phyloP scores from a whole-genome alignment of 176 grass and related monocot genomes.

The Tillandsia fasciculata region DNA sequence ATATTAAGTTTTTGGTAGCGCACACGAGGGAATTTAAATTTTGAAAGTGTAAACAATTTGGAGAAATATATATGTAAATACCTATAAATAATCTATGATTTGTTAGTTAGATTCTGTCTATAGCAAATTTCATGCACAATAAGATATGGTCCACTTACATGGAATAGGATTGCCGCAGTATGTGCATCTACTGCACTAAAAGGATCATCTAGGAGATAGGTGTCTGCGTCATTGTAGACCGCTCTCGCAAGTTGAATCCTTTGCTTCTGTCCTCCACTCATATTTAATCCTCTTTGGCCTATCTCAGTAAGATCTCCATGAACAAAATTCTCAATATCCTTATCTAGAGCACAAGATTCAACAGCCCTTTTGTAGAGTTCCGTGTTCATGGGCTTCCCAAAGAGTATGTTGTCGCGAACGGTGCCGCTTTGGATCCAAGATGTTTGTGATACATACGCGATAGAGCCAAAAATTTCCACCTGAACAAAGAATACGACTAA shows the following conservation, averaged over 20 bases:
- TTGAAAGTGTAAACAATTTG: no score
- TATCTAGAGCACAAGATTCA: conserved; percentile 55
- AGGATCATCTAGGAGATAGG: conserved; percentile 70
- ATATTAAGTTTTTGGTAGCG: no score
- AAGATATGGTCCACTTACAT: conserved; percentile 31
- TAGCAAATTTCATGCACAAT: neutral
- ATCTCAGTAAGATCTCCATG: conserved; percentile 65
- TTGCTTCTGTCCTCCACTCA: conserved; percentile 87
- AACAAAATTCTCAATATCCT: conserved; percentile 58
- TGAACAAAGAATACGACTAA: conserved; percentile 7
- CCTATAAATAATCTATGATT: no score
- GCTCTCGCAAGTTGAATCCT: conserved; percentile 69
- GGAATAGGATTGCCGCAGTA: conserved; percentile 55
- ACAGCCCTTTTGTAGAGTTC: conserved; percentile 45
- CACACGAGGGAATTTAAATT: no score
- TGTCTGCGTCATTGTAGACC: conserved; percentile 46
- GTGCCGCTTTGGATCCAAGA: conserved; percentile 78
- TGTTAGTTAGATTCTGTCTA: no score
- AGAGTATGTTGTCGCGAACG: conserved; percentile 68
- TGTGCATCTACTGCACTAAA: conserved; percentile 80
- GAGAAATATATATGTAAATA: no score
- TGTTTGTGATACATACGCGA: conserved; percentile 63
- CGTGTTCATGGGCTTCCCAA: conserved; percentile 48
- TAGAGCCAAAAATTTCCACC: conserved; percentile 41
- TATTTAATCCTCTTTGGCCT: conserved; percentile 60